Evolutionary conservation across 2,329 filamentous ascomycete genomes (phyloP), one percentile per base, ranked within the genome.

Genomic region (Colletotrichum gloeosporioides): DNA sequence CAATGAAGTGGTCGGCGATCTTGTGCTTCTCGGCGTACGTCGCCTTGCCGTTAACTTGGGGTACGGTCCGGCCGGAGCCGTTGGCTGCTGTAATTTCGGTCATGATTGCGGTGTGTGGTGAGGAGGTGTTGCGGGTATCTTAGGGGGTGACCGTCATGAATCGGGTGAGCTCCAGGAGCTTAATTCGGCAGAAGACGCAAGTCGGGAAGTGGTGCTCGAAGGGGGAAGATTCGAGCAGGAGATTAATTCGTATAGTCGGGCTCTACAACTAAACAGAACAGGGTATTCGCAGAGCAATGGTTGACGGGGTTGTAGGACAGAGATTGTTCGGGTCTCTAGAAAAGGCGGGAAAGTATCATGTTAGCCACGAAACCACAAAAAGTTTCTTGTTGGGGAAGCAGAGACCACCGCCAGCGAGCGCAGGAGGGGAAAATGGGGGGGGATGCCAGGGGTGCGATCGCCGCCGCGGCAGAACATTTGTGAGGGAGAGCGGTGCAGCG

Each of bases 1-100:
- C 97, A 85, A 99, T 98, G 88, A 99, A 99, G 89, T 99, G 97
- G 86, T 95, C 90, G 78, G 96, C 92, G 78, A 99, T 87, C 79
- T 95, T 93, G 89, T 95, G 92, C 88, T 94, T 95, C 80, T 95
- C 93, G 79, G 95, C 92, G 84, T 95, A 96, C 72, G 93, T 93
- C 82, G 90, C 85, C 79, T 89, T 89, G 86, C 90, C 90, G 80
- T 93, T 93, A 79, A 85, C 79, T 68, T 88, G 83, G 69, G 90
- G 89, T 69, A 91, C 89, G 65, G 87, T 87, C 81, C 87, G 85
- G 82, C 88, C 87, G 79, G 81, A 81, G 82, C 86, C 84, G 78
- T 86, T 86, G 74, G 80, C 79, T 79, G 84, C 84, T 80, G 85
- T 85, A 79, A 84, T 84, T 82, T 89, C 87, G 79, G 88, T 85